Percentiles rank a stretch among this genome's conserved stretches.
phyloP scores from a whole-genome alignment of 805 yeast genomes.

The Zygotorulaspora sp. region DNA sequence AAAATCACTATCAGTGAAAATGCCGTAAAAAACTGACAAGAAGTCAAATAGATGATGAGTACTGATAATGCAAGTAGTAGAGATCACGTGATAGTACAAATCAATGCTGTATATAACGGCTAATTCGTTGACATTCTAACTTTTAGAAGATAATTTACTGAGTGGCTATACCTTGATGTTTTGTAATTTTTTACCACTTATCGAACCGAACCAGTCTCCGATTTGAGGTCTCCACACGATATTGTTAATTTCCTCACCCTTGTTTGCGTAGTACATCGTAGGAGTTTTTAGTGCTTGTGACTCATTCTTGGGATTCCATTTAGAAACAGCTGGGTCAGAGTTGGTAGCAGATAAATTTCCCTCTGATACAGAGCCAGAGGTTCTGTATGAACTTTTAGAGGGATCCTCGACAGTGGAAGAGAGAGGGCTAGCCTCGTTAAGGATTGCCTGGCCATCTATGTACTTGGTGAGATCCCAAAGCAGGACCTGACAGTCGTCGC shows the following conservation, averaged over 20 bases:
- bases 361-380: background rate
- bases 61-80: background rate
- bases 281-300: slow-evolving; percentile 28
- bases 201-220: slow-evolving; percentile 77
- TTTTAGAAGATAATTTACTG: too few relatives aligned
- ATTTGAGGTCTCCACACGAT: slow-evolving; percentile 59
- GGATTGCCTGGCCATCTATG: slow-evolving; percentile 9
- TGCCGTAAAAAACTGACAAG: too few relatives aligned
- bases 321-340: slow-evolving; percentile 4
- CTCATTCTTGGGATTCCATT: slow-evolving; percentile 17
- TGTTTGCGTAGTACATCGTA: slow-evolving; percentile 48
- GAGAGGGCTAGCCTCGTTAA: background rate
- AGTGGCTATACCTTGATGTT: slow-evolving; percentile 26
- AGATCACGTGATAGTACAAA: background rate
- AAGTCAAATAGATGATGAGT: background rate
- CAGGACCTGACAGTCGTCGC: slow-evolving; percentile 69
- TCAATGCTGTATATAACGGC: too few relatives aligned
- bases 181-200: slow-evolving; percentile 37
- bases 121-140: too few relatives aligned
- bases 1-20: too few relatives aligned
- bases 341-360: background rate
- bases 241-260: slow-evolving; percentile 68
- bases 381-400: background rate
- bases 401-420: slow-evolving; percentile 1
- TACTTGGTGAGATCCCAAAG: slow-evolving; percentile 55